Conservation (phyloP, 306 rosid species). For the Vicia villosa region DNA sequence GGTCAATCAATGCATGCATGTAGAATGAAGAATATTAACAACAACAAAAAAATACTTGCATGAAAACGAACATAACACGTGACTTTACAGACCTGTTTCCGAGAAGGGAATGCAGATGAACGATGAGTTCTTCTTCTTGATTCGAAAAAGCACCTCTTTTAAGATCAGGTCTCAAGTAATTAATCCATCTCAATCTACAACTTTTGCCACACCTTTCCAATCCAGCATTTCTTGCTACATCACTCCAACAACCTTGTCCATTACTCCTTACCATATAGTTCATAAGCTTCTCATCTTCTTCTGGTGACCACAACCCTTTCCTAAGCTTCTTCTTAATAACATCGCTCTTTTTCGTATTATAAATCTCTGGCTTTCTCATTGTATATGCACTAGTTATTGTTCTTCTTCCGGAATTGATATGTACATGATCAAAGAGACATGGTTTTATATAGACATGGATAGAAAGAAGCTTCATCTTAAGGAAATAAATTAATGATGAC, state of each 20-base stretch:
- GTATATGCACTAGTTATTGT: background rate
- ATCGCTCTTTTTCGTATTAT: constrained; percentile 24
- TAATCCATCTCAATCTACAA: constrained; percentile 90
- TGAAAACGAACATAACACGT: too few species aligned
- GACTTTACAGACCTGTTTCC: too few species aligned
- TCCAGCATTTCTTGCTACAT: constrained; percentile 90
- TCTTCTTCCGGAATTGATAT: constrained; percentile 49
- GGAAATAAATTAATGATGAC: constrained; percentile 69
- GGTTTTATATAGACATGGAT: constrained; percentile 50
- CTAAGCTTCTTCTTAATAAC: constrained; percentile 54
- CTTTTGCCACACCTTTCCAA: constrained; percentile 91
- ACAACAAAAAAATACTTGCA: too few species aligned
- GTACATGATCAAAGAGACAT: constrained; percentile 35
- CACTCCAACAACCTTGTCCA: constrained; percentile 95
- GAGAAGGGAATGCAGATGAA: constrained; percentile 87
- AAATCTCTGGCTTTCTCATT: constrained; percentile 82
- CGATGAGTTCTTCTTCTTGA: constrained; percentile 81
- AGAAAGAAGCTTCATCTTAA: constrained; percentile 66
- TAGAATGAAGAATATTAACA: too few species aligned
- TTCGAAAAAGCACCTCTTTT: constrained; percentile 87
- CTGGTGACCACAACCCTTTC: constrained; percentile 96
- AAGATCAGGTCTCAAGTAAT: constrained; percentile 91
- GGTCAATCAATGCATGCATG: background rate
- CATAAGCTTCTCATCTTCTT: constrained; percentile 86
- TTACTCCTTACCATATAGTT: constrained; percentile 74